Evolutionary conservation across 176 grass and related monocot species (phyloP).

Genomic region (Musa itinerans): DNA sequence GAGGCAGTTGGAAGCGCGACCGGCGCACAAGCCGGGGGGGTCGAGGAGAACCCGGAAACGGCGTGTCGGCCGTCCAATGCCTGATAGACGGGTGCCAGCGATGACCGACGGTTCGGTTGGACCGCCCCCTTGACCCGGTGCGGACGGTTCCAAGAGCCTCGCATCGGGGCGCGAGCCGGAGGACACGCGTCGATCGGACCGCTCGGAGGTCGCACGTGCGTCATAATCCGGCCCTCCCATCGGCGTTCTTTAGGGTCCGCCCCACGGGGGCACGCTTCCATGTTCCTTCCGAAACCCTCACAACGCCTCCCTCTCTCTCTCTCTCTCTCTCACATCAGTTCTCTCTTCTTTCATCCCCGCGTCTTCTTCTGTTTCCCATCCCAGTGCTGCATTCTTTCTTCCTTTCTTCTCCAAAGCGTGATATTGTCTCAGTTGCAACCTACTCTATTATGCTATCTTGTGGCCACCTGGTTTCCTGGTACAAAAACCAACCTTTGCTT

Average conservation of each 20-base stretch:
- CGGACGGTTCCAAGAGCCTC: neutral
- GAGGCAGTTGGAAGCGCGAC: too few relatives aligned
- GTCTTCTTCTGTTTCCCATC: neutral
- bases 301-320: neutral
- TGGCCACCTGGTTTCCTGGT: neutral
- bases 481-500: neutral
- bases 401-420: neutral
- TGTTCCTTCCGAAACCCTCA: too few relatives aligned
- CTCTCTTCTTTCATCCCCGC: neutral
- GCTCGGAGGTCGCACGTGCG: too few relatives aligned
- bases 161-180: neutral
- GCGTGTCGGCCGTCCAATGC: neutral
- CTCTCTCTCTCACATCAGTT: neutral
- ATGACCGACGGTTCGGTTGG: too few relatives aligned
- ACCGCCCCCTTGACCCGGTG: too few relatives aligned
- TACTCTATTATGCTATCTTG: neutral
- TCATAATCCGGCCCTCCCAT: too few relatives aligned
- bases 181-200: too few relatives aligned
- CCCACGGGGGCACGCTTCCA: neutral
- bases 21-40: too few relatives aligned
- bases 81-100: neutral
- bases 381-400: neutral
- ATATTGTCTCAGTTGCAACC: too few relatives aligned
- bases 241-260: too few relatives aligned
- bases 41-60: neutral